Base-by-base conservation (phyloP, 1,284 basidiomycete species). In the Tilletia indica region DNA sequence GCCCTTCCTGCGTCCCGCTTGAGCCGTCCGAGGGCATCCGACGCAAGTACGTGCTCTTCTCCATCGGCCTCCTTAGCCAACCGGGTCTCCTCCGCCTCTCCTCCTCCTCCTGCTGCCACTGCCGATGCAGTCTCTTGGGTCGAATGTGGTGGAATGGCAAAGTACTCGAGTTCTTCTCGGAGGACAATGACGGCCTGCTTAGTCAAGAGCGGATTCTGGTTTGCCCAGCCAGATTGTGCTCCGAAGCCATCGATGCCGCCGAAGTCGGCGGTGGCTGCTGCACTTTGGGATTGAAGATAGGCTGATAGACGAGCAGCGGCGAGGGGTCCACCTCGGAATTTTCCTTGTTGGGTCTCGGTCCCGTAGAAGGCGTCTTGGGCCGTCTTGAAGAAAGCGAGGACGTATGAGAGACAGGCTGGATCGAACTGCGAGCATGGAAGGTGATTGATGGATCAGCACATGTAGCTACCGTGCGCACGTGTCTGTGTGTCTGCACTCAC, bases 171-270 rank as follows among this genome's bases (percentile, higher is more conserved):
- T 86, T 99, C 96, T 85, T 99, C 96, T 48, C 96, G 89, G 67
- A 99, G 89, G 38, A 99, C 96, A 77, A 99, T 99, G 84, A 99
- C 97, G 49, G 97, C 94, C 85, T 99, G 97, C 86, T 98, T 98
- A 69, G 91, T 90, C 72, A 98, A 88, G 56, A 99, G 88, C 0
- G 96, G 96, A 49, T 77, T 75, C 67, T 79, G 74, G 34, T 64
- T 64, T 39, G 61, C 61, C 61, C 61, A 64, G 36, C 61, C 61
- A 5, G 61, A 64, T n/a, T 64, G 61, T 38, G 61, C 31, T 16
- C 61, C 38, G 21, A 54, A 69, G 85, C 90, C 88, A 31, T 88
- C 87, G 80, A 90, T 90, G 81, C 92, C 90, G 5, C 68, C 72
- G n/a, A 73, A 64, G 47, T 71, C 73, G 68, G 66, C 75, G 61